Evolutionary conservation across 441 rosid species (phyloP), one percentile per base, ranked within the genome.

Genomic region (Aquilaria agallochum): DNA sequence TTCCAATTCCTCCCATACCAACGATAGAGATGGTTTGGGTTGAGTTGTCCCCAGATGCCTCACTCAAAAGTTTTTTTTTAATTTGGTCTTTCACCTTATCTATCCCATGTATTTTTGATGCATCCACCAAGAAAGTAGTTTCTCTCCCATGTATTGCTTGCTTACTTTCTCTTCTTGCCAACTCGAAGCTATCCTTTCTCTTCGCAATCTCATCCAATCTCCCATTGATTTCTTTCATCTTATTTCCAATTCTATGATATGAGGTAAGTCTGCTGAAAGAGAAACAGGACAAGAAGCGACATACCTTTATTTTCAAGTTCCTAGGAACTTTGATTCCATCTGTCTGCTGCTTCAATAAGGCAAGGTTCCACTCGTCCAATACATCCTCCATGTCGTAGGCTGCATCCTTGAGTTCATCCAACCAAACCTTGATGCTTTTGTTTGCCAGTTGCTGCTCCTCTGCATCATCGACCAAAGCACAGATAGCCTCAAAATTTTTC

Each of bases 1-100:
- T 51, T 20, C 53, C 54, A 11, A 63, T 53, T 6, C 66, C 66
- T 27, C 58, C 66, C 20, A 15, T 63, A n/a, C 67, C 60, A 32
- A 63, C 44, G 10, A 63, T n/a, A 11, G 53, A 63, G 52, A 63
- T 49, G 9, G 45, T 54, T 40, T 44, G 30, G 31, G 20, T 15
- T 15, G 42, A 14, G 42, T 42, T 40, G 9, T 31, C 36, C 5
- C 9, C 12, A 50, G 9, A 46, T 9, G 5, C 46, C 40, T 59
- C 15, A 34, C 44, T 11, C 42, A 55, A 9, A 10, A 63, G 27
- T 4, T 4, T 14, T 31, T 5, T n/a, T 33, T 9, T 9, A 13
- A 63, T 12, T 11, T 11, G 10, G 31, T 45, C 36, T 44, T 32
- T 63, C 11, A 54, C 46, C 40, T 27, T 10, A 9, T 45, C 67